These are phyloP conservation scores for Aspergillus fumigatus DNA, from an alignment of 2,329 filamentous ascomycete species.

Conservation along the genomic window DNA sequence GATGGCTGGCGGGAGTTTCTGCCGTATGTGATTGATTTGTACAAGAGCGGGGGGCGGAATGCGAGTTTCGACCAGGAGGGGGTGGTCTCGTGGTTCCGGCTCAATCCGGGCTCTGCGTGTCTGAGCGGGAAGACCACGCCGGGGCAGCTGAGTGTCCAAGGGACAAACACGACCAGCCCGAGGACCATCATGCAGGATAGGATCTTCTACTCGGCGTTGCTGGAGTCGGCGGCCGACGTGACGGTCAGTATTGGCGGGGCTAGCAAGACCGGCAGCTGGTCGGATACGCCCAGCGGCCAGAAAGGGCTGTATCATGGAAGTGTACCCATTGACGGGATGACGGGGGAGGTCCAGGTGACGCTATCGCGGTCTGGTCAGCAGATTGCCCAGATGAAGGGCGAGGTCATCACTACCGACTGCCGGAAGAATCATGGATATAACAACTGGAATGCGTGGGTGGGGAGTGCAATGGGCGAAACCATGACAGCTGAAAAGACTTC, in stretches of 20 bases:
- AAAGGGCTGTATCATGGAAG: conserved; percentile 33
- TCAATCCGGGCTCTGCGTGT: conserved; percentile 17
- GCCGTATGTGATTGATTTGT: conserved; percentile 33
- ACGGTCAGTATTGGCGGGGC: conserved; percentile 30
- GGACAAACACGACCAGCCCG: conserved; percentile 11
- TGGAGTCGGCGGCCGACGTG: conserved; percentile 27
- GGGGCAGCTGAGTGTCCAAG: conserved; percentile 19
- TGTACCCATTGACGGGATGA: conserved; percentile 17
- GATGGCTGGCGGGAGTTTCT: conserved; percentile 29
- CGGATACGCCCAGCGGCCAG: conserved; percentile 21
- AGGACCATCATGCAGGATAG: conserved; percentile 15
- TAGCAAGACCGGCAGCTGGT: conserved; percentile 19
- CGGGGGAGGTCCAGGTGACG: conserved; percentile 24
- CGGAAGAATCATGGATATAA: conserved; percentile 13
- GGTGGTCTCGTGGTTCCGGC: conserved; percentile 26
- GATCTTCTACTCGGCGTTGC: conserved; percentile 31
- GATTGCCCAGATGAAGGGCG: conserved; percentile 21
- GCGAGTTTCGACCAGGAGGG: conserved; percentile 22
- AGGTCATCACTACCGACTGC: conserved; percentile 21
- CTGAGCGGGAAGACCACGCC: conserved; percentile 22
- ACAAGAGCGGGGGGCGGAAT: conserved; percentile 26
- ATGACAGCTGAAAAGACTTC: background rate
- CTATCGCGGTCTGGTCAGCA: conserved; percentile 18
- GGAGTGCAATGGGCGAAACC: conserved; percentile 16
- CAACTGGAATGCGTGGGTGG: conserved; percentile 39